phyloP scores from a whole-genome alignment of 345 rosid genomes.

The Aegle marmelos region DNA sequence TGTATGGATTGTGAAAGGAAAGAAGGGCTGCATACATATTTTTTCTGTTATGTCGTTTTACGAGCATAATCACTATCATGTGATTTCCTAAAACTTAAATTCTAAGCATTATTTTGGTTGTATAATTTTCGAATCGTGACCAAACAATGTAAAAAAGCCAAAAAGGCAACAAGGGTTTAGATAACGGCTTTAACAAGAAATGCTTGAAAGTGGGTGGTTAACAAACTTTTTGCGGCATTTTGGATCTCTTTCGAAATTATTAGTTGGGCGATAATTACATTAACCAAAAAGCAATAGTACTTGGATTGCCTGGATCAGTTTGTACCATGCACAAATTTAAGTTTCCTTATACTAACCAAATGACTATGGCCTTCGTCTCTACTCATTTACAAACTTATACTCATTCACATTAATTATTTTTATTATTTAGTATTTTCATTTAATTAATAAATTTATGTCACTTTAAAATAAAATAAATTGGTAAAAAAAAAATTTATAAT shows the following conservation, averaged over 20 bases:
- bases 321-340: not conserved
- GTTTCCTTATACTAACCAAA: no score
- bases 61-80: not conserved
- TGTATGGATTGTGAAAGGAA: not conserved
- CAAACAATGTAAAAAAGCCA: conserved; percentile 22
- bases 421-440: no score
- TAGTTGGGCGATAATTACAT: conserved; percentile 9
- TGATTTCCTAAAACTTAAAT: not conserved
- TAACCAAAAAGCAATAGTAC: not conserved
- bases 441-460: no score
- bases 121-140: conserved; percentile 31
- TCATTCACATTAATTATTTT: no score
- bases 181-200: conserved; percentile 47
- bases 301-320: no score
- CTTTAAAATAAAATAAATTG: no score
- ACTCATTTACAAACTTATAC: no score
- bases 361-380: no score
- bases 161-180: conserved; percentile 5
- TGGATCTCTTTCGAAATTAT: not conserved
- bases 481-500: no score
- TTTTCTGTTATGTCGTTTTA: not conserved
- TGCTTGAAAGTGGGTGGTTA: conserved; percentile 26
- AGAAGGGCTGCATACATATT: not conserved
- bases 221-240: conserved; percentile 19
- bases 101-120: conserved; percentile 19